A percentile compares a stretch with the other conserved stretches of the same genome.
These are phyloP conservation scores for Reutealis trisperma DNA, from an alignment of 345 rosid species.

Conservation along the genomic window DNA sequence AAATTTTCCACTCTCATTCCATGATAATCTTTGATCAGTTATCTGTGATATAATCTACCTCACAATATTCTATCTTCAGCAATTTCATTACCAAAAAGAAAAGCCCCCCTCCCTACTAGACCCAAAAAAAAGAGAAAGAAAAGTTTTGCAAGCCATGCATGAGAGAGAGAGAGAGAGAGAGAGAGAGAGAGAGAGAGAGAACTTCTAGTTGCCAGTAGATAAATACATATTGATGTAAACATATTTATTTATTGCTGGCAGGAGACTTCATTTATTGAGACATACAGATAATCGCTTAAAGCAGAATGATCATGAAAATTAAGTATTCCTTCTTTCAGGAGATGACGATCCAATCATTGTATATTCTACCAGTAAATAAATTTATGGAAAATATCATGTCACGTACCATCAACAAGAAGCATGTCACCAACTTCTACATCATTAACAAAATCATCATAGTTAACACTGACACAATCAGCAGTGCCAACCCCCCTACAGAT, in stretches of 20 bases:
- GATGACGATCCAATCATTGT: not conserved
- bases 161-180: too few species aligned
- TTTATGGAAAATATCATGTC: not conserved
- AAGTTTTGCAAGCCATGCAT: too few species aligned
- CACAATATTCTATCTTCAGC: not conserved
- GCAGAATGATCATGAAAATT: not conserved
- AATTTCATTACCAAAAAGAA: not conserved
- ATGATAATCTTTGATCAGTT: not conserved
- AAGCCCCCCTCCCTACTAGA: too few species aligned
- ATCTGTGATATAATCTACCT: not conserved
- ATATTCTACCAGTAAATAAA: not conserved
- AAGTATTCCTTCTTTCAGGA: not conserved
- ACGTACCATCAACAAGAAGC: constrained; percentile 98
- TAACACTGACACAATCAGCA: constrained; percentile 85
- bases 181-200: too few species aligned
- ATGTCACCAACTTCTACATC: constrained; percentile 95
- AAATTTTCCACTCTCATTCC: not conserved
- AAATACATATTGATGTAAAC: too few species aligned
- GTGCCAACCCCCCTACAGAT: constrained; percentile 87
- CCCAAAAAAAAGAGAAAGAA: too few species aligned
- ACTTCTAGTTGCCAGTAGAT: too few species aligned
- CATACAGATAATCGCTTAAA: too few species aligned
- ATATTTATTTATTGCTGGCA: too few species aligned
- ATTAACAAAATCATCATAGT: constrained; percentile 93
- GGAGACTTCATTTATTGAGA: too few species aligned